A percentile compares a stretch with the other conserved stretches of the same genome.
These are phyloP conservation scores for Berkeleyomyces basicola DNA, from an alignment of 2,329 filamentous ascomycete genomes.

Conservation along the genomic window DNA sequence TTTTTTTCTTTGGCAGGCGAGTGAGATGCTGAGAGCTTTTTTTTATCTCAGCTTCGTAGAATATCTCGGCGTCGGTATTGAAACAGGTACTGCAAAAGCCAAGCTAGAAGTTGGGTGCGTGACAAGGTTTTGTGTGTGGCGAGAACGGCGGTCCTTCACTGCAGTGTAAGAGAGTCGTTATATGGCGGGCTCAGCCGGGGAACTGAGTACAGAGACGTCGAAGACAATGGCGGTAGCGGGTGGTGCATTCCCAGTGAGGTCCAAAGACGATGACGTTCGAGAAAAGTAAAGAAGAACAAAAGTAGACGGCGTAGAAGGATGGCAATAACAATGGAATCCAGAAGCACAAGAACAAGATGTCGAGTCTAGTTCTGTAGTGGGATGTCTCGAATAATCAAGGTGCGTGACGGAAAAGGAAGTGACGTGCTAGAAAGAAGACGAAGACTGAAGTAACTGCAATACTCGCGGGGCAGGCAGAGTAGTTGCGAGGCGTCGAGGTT, in stretches of 20 bases:
- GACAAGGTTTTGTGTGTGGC: too few relatives aligned
- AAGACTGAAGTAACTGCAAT: not conserved
- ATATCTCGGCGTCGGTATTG: not conserved
- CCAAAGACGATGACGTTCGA: not conserved
- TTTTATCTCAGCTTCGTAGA: not conserved
- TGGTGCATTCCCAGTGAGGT: slow-evolving; percentile 1
- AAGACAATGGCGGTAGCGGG: not conserved
- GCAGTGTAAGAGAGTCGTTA: slow-evolving; percentile 1
- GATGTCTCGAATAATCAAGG: not conserved
- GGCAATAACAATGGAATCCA: not conserved
- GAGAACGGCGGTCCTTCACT: not conserved
- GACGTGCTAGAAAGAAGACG: not conserved
- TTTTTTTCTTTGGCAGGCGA: not conserved
- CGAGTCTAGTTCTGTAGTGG: not conserved
- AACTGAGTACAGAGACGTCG: not conserved
- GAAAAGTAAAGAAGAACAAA: not conserved
- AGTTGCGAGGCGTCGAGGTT: not conserved
- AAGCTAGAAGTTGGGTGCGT: not conserved
- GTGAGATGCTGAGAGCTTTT: not conserved
- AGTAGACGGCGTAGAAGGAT: not conserved
- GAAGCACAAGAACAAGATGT: not conserved
- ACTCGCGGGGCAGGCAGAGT: not conserved
- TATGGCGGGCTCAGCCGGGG: not conserved
- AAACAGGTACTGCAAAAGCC: not conserved
- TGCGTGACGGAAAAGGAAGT: not conserved